Evolutionary conservation across 495 filamentous ascomycete species (phyloP).

Genomic region (Cryomyces minteri): DNA sequence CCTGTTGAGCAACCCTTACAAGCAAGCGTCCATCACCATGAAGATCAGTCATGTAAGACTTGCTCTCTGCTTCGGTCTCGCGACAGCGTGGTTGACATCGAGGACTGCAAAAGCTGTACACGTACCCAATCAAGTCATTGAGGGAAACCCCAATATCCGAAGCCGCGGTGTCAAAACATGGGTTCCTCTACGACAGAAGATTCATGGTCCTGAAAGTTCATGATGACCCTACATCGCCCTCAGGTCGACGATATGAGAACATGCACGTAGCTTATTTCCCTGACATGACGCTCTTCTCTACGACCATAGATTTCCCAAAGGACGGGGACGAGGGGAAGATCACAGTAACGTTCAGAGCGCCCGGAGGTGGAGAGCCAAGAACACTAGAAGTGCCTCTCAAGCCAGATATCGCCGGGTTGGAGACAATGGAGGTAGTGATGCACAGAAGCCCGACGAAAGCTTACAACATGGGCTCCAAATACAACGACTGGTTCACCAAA

Average conservation of each 20-base stretch:
- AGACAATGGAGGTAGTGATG: slow-evolving; percentile 36
- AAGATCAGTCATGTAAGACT: too few relatives aligned
- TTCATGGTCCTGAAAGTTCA: slow-evolving; percentile 55
- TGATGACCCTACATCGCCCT: not conserved
- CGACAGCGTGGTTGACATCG: slow-evolving; percentile 4
- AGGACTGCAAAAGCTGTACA: slow-evolving; percentile 40
- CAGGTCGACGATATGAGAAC: slow-evolving; percentile 23
- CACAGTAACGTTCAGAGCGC: slow-evolving; percentile 34
- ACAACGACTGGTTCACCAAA: slow-evolving; percentile 56
- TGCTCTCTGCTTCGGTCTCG: too few relatives aligned
- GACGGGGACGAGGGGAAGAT: slow-evolving; percentile 22
- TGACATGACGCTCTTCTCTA: slow-evolving; percentile 48
- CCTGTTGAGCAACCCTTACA: too few relatives aligned
- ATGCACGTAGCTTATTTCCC: slow-evolving; percentile 50
- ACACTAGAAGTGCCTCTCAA: slow-evolving; percentile 39
- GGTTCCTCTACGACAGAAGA: slow-evolving; percentile 55
- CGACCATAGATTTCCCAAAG: slow-evolving; percentile 27
- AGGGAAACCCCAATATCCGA: slow-evolving; percentile 38
- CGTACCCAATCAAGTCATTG: slow-evolving; percentile 81
- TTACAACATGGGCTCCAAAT: slow-evolving; percentile 46
- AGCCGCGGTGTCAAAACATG: slow-evolving; percentile 41
- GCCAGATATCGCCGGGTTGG: slow-evolving; percentile 31
- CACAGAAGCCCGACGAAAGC: slow-evolving; percentile 42
- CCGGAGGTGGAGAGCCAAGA: slow-evolving; percentile 11
- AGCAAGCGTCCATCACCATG: too few relatives aligned